A percentile compares a stretch with the other conserved stretches of the same genome.
Conservation (phyloP, 306 rosid species). For the Trifolium dubium region DNA sequence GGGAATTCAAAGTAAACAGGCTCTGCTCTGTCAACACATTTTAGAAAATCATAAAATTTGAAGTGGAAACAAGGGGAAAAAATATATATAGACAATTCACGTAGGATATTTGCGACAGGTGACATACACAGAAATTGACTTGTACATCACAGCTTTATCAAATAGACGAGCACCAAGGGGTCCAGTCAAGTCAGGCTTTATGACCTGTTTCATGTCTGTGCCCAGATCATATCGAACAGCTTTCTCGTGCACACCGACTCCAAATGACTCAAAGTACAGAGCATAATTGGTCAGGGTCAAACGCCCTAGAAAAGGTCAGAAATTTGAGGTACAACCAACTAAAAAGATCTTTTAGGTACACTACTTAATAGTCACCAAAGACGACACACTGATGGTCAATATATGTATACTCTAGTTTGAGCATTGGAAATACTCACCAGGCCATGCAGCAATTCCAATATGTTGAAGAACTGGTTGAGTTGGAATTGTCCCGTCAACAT, state of each 20-base stretch:
- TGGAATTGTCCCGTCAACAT: constrained; percentile 86
- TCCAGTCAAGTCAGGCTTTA: constrained; percentile 91
- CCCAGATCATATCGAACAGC: constrained; percentile 82
- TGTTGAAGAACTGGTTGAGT: constrained; percentile 96
- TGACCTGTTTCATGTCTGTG: constrained; percentile 75
- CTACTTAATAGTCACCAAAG: constrained; percentile 22
- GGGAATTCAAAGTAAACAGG: constrained; percentile 94
- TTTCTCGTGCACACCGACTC: constrained; percentile 85
- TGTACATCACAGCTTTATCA: constrained; percentile 94
- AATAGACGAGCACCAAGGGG: constrained; percentile 96
- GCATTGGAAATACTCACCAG: constrained; percentile 62
- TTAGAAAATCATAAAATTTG: constrained; percentile 44
- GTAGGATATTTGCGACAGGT: constrained; percentile 36
- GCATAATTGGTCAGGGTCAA: constrained; percentile 84
- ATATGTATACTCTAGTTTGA: constrained; percentile 7
- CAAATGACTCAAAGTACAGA: constrained; percentile 85
- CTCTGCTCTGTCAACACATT: constrained; percentile 72
- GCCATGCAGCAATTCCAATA: constrained; percentile 91
- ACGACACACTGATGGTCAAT: neutral
- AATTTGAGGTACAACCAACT: constrained; percentile 25
- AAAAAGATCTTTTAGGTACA: constrained; percentile 6
- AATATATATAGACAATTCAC: constrained; percentile 8
- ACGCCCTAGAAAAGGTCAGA: constrained; percentile 66
- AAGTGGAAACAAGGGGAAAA: constrained; percentile 34
- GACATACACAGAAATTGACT: constrained; percentile 80